These are phyloP conservation scores for Fraxinus pennsylvanica DNA, from an alignment of 257 asterid genomes.

Conservation along the genomic window DNA sequence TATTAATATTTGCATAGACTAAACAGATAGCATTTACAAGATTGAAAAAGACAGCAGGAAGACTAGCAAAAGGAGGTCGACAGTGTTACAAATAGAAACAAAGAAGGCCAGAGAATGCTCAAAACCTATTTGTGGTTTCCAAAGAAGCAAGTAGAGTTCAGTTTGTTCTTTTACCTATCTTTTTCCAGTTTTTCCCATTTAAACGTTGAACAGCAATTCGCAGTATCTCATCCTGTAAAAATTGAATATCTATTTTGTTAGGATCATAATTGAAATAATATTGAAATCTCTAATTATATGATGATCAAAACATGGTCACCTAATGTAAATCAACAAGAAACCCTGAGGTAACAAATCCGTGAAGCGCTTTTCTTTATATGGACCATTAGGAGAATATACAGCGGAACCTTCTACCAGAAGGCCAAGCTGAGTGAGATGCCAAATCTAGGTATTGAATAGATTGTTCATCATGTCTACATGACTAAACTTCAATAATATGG, in stretches of 20 bases:
- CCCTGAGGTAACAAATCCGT: neutral
- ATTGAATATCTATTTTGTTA: constrained; percentile 18
- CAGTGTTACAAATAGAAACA: neutral
- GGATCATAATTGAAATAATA: constrained; percentile 6
- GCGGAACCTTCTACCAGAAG: neutral
- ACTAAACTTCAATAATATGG: neutral
- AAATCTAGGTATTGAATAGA: neutral
- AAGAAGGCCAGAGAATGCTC: constrained; percentile 15
- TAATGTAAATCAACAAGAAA: neutral
- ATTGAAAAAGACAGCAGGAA: constrained; percentile 21
- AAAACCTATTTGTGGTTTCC: constrained; percentile 25
- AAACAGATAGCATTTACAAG: constrained; percentile 7
- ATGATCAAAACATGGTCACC: neutral
- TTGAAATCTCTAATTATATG: neutral
- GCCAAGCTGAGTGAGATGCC: neutral
- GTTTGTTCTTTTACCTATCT: constrained; percentile 61
- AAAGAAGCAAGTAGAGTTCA: constrained; percentile 22
- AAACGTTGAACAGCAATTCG: constrained; percentile 83
- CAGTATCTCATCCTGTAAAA: constrained; percentile 63
- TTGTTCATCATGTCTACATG: neutral
- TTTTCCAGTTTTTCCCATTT: constrained; percentile 96
- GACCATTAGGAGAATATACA: neutral
- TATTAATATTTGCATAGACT: neutral
- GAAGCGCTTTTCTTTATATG: neutral
- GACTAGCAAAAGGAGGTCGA: neutral